Conservation (phyloP, 2,329 filamentous ascomycete species). For the Albifimbria verrucaria region DNA sequence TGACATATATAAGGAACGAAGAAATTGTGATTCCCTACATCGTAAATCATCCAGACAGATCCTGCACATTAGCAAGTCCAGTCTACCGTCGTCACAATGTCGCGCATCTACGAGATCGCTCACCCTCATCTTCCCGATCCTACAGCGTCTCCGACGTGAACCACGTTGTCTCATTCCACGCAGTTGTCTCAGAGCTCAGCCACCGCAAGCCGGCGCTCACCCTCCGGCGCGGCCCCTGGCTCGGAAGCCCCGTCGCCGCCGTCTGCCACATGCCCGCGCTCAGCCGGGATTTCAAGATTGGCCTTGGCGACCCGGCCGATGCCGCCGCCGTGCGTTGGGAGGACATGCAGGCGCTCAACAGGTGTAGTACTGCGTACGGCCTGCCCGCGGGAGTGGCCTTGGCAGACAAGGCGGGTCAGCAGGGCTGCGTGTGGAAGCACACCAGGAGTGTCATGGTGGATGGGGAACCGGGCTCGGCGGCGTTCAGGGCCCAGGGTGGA, state of each 20-base stretch:
- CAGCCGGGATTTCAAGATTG: conserved; percentile 3
- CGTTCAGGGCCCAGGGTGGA: background rate
- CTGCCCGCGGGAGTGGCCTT: conserved; percentile 2
- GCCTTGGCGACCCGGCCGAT: conserved; percentile 4
- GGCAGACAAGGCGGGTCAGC: background rate
- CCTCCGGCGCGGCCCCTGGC: background rate
- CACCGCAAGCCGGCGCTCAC: background rate
- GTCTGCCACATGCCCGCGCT: conserved; percentile 5
- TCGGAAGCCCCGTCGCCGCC: conserved; percentile 3
- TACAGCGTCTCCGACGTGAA: background rate
- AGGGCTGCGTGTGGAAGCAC: background rate
- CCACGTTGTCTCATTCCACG: background rate
- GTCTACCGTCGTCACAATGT: background rate
- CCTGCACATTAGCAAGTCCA: no score
- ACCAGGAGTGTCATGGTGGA: background rate
- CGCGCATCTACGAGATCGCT: background rate
- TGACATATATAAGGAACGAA: no score
- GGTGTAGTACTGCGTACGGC: conserved; percentile 4
- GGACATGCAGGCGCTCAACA: background rate
- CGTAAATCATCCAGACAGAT: no score
- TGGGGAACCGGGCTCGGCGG: background rate
- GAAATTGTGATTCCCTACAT: no score
- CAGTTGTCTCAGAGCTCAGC: background rate
- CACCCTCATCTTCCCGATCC: background rate
- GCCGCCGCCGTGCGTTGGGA: conserved; percentile 3